These are phyloP conservation scores for Chaetomium tenue DNA, from an alignment of 495 filamentous ascomycete genomes.

Conservation along the genomic window DNA sequence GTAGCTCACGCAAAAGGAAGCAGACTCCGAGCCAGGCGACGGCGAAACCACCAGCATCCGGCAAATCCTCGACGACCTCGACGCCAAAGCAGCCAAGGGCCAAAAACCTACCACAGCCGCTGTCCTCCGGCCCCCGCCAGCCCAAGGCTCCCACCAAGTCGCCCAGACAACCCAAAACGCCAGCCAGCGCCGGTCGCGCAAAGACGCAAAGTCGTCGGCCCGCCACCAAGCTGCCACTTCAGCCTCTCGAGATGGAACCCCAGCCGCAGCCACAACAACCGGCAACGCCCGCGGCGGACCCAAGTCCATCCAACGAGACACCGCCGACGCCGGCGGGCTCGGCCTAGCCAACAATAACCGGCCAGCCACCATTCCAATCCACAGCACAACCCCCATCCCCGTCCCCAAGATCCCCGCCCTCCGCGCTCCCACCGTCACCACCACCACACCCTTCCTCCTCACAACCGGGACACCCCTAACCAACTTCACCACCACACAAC, in stretches of 20 bases:
- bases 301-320: neutral
- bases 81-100: conserved; percentile 3
- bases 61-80: conserved; percentile 11
- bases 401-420: neutral
- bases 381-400: neutral
- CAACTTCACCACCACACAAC: neutral
- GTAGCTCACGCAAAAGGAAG: conserved; percentile 16
- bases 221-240: conserved; percentile 8
- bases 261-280: neutral
- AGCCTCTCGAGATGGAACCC: conserved; percentile 7
- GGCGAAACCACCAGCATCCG: conserved; percentile 22
- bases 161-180: neutral
- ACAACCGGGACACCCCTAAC: neutral
- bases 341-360: neutral
- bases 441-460: neutral
- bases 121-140: conserved; percentile 13
- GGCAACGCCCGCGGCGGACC: neutral
- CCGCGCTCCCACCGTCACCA: neutral
- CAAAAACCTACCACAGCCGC: conserved; percentile 4
- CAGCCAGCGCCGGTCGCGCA: conserved; percentile 2
- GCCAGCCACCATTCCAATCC: neutral
- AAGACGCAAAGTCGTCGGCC: conserved; percentile 6
- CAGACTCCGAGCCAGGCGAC: conserved; percentile 25
- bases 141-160: neutral
- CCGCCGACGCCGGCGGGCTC: no score